Evolutionary conservation across 441 rosid genomes (phyloP), one percentile per base, ranked within the genome.

Genomic region (Arabidopsis hybrid): DNA sequence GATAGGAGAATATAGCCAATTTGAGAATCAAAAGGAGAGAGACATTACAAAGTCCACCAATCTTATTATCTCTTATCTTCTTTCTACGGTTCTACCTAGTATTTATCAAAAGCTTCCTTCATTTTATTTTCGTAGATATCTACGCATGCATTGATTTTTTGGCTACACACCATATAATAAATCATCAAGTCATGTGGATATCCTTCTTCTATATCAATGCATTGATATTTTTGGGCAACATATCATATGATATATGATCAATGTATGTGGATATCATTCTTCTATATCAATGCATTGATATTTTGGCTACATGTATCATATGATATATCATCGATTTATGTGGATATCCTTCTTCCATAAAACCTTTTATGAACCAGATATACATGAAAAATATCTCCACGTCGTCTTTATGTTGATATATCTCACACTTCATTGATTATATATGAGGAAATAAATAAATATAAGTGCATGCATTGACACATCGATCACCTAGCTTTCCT

Each of bases 51-150:
- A 59, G 36, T 29, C 53, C 46, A 40, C 67, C 67, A 18, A 61
- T 42, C 55, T 66, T 55, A 56, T 65, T 16, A 52, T 34, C 31
- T 59, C 60, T 60, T 60, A 75, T 60, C 57, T 74, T 32, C 16
- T 75, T n/a, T n/a, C n/a, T n/a, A n/a, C n/a, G n/a, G n/a, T 5
- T 42, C 69, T 60, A 60, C 72, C 69, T 60, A 67, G 69, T 75
- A 67, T 67, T 66, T 66, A 58, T 74, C 66, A 65, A 65, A 55
- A n/a, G 0, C 0, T 38, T 2, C 29, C 39, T 52, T 52, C 17
- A 12, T 17, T 63, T 31, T 63, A 10, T 13, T 51, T 36, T 51
- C 32, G 29, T 51, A 34, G 35, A n/a, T 12, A 31, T 31, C 39
- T 58, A 58, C 14, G 26, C 29, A 35, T 40, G 12, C 16, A 32